Conservation (phyloP, 805 yeast species). For the Candida rishiriensis region DNA sequence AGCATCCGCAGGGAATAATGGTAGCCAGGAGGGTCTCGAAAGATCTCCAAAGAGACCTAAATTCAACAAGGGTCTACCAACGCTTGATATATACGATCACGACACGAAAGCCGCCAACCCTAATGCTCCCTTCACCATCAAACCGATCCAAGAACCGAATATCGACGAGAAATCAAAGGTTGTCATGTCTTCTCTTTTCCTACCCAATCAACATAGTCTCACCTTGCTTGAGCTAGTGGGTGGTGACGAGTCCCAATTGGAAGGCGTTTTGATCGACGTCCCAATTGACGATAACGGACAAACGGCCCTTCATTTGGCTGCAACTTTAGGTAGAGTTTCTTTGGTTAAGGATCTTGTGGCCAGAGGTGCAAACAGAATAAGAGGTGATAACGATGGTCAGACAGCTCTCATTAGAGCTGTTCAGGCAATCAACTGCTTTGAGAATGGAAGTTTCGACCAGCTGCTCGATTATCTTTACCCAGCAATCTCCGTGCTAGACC, state of each 20-base stretch:
- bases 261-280: constrained; percentile 61
- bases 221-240: constrained; percentile 25
- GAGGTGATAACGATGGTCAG: constrained; percentile 82
- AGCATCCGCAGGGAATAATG: background rate
- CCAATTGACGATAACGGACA: constrained; percentile 93
- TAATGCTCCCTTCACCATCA: constrained; percentile 44
- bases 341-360: constrained; percentile 66
- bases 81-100: constrained; percentile 31
- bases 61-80: constrained; percentile 13
- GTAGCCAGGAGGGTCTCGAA: constrained; percentile 4
- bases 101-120: constrained; percentile 37
- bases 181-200: constrained; percentile 46
- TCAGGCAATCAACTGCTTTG: constrained; percentile 78
- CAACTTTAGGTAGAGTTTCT: constrained; percentile 76
- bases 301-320: constrained; percentile 93
- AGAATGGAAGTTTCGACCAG: constrained; percentile 66
- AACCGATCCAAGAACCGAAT: constrained; percentile 35
- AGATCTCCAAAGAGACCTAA: constrained; percentile 12
- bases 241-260: constrained; percentile 24
- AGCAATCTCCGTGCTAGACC: constrained; percentile 58
- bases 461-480: constrained; percentile 75
- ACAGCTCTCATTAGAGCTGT: constrained; percentile 83
- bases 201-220: constrained; percentile 35
- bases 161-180: constrained; percentile 29
- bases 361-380: constrained; percentile 60